phyloP scores from a whole-genome alignment of 495 filamentous ascomycete genomes.

The Xeromyces bisporus region DNA sequence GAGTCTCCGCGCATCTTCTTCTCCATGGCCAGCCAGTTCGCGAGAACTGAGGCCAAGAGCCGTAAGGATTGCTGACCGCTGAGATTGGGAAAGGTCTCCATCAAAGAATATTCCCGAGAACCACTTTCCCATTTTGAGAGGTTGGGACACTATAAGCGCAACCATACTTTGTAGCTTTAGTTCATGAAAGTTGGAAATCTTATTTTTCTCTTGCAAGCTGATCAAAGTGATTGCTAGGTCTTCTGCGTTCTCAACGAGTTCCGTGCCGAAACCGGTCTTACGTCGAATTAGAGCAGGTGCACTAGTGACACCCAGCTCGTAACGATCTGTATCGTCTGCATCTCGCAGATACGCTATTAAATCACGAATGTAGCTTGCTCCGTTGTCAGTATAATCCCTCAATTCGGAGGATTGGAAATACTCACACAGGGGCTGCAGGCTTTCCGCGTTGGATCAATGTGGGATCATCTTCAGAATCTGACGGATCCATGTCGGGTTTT shows the following conservation, averaged over 20 bases:
- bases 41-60: constrained; percentile 70
- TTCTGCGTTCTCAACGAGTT: constrained; percentile 67
- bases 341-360: constrained; percentile 64
- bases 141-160: constrained; percentile 59
- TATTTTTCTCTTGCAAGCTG: constrained; percentile 61
- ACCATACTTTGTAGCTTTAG: constrained; percentile 70
- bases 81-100: constrained; percentile 74
- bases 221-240: constrained; percentile 62
- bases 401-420: constrained; percentile 1
- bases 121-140: constrained; percentile 63
- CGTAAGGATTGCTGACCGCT: constrained; percentile 65
- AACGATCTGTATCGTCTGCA: constrained; percentile 65
- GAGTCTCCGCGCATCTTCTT: constrained; percentile 35
- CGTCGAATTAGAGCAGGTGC: constrained; percentile 69
- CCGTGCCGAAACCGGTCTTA: constrained; percentile 74
- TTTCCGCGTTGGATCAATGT: constrained; percentile 70
- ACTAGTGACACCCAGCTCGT: constrained; percentile 60
- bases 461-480: constrained; percentile 85
- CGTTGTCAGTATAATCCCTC: constrained; percentile 8
- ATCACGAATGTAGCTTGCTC: constrained; percentile 61
- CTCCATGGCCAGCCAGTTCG: constrained; percentile 67
- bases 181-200: constrained; percentile 44
- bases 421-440: constrained; percentile 65
- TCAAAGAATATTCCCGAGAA: constrained; percentile 75
- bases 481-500: constrained; percentile 83